Evolutionary conservation across 495 filamentous ascomycete species (phyloP).

Genomic region (Ascodesmis nigricans): DNA sequence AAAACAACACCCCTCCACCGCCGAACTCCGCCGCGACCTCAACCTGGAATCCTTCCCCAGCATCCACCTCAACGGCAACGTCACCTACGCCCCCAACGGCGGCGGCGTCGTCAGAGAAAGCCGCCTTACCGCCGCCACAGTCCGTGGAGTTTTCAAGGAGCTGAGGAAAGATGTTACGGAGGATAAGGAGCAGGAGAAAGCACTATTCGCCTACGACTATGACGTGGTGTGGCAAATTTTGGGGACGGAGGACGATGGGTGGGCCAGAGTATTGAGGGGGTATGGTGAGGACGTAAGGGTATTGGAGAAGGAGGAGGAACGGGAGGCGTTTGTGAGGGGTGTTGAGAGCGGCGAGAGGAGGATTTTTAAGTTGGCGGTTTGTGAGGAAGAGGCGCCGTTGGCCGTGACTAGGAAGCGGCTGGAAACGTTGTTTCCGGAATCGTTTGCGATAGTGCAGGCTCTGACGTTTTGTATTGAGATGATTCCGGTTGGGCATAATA

Average conservation of each 20-base stretch:
- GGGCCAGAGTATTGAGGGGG: slow-evolving; percentile 3
- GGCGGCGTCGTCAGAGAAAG: slow-evolving; percentile 1
- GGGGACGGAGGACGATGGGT: background rate
- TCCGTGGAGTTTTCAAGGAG: background rate
- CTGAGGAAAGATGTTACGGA: too few relatives aligned
- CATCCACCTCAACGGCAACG: slow-evolving; percentile 6
- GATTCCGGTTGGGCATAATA: slow-evolving; percentile 3
- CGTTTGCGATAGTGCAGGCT: slow-evolving; percentile 1
- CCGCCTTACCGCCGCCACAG: background rate
- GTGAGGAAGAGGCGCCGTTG: slow-evolving; percentile 2
- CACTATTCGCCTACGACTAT: too few relatives aligned
- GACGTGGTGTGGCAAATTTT: too few relatives aligned
- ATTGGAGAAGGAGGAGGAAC: background rate
- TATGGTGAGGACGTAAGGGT: slow-evolving; percentile 2
- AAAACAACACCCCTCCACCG: slow-evolving; percentile 4
- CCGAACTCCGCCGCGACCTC: slow-evolving; percentile 4
- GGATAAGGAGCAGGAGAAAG: too few relatives aligned
- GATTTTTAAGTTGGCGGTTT: slow-evolving; percentile 4
- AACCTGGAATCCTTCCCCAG: background rate
- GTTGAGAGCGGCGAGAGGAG: slow-evolving; percentile 3
- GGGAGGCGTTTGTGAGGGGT: background rate
- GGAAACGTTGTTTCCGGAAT: background rate
- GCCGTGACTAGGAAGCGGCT: background rate
- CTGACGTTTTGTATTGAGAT: slow-evolving; percentile 3
- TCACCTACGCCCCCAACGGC: slow-evolving; percentile 1